Evolutionary conservation across 2,329 filamentous ascomycete genomes (phyloP).

Genomic region (Arachnopeziza araneosa): DNA sequence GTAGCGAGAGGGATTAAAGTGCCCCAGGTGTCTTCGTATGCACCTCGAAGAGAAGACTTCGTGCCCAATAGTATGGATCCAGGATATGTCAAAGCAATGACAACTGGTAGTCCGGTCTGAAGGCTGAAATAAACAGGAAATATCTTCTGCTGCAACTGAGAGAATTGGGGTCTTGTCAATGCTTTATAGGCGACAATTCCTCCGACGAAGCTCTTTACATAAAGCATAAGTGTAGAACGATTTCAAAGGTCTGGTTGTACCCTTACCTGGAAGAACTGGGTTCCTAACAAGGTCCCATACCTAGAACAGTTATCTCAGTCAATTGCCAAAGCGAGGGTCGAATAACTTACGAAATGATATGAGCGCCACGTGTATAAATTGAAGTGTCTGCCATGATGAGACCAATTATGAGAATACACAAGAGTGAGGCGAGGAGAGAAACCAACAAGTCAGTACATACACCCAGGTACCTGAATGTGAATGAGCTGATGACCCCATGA

Average conservation of each 20-base stretch:
- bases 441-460: neutral
- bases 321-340: neutral
- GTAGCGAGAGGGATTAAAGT: conserved; percentile 64
- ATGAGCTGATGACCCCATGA: too few species aligned
- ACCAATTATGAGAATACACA: neutral
- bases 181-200: conserved; percentile 71
- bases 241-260: neutral
- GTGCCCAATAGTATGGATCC: conserved; percentile 37
- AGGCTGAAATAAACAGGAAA: conserved; percentile 88
- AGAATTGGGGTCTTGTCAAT: conserved; percentile 76
- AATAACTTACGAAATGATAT: conserved; percentile 60
- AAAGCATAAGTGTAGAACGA: neutral
- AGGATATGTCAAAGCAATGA: conserved; percentile 77
- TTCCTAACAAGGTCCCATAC: conserved; percentile 83
- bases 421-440: neutral
- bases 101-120: conserved; percentile 67
- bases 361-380: conserved; percentile 27
- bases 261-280: conserved; percentile 75
- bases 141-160: conserved; percentile 69
- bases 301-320: conserved; percentile 42
- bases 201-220: conserved; percentile 63
- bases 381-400: neutral
- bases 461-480: too few species aligned
- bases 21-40: conserved; percentile 53
- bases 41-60: conserved; percentile 42